Evolutionary conservation across 1,284 basidiomycete genomes (phyloP), one percentile per base, ranked within the genome.

Genomic region (Sporisorium reilianum): DNA sequence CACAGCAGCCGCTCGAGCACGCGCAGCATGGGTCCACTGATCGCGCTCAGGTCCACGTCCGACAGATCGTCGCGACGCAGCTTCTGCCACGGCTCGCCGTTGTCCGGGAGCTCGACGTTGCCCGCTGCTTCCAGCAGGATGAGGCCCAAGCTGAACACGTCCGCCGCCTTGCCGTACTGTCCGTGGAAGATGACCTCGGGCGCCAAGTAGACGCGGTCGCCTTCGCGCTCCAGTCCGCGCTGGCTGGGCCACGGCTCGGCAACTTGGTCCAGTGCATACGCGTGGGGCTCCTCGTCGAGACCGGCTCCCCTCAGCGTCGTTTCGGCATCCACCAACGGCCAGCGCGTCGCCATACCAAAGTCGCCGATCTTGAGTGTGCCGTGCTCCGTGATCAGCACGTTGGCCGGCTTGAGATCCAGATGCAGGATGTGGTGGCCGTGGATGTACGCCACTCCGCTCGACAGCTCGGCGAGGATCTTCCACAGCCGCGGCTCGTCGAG

Each of bases 191-290:
- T 88, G 61, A 99, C 93, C 86, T 99, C 97, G 4, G 95, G 94
- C n/a, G 97, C 95, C 86, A 99, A 90, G 87, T 99, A 99, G 73
- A 97, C 89, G 81, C 98, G 92, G 86, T 99, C 97, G 11, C 97
- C 97, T 85, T 99, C 97, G 89, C 86, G 97, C 95, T 84, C 83
- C 8, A 84, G 64, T 41, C 68, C 66, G 3, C 63, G 52, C 22
- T 55, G 58, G 32, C 23, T 23, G 11, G 58, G 62, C 63, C 58
- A 64, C 11, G 56, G 54, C 32, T 62, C 65, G 5, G 49, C 56
- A 6, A 63, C 53, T n/a, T 66, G 60, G 25, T 59, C 66, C 42
- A 56, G 26, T 16, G 42, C 50, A 50, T 32, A 53, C 34, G 36
- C 41, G n/a, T 30, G 41, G 34, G 38, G 32, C 58, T 45, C 57